Percentiles rank a stretch among this genome's conserved stretches.
Evolutionary conservation across 129 eudicot species (phyloP).

Genomic region (Flaveria brownii): DNA sequence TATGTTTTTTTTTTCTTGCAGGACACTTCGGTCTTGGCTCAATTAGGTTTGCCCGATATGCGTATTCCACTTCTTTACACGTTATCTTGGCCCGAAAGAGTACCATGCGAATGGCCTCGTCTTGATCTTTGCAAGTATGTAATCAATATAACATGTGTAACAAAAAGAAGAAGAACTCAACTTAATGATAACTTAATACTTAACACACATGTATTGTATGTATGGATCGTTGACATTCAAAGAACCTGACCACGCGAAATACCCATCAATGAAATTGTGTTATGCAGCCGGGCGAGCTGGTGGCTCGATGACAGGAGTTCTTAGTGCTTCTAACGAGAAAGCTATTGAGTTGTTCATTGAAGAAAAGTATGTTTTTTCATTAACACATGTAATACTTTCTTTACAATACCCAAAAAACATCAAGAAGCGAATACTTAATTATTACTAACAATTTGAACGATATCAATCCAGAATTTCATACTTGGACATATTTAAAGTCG

Average conservation of each 20-base stretch:
- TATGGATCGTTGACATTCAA: slow-evolving; percentile 85
- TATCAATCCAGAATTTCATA: slow-evolving; percentile 64
- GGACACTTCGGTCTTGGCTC: slow-evolving; percentile 91
- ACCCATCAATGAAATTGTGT: slow-evolving; percentile 91
- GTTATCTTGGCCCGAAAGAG: slow-evolving; percentile 91
- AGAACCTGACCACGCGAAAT: slow-evolving; percentile 79
- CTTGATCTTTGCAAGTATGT: slow-evolving; percentile 91
- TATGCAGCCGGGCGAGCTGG: slow-evolving; percentile 81
- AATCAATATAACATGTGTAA: neutral
- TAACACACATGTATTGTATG: slow-evolving; percentile 32
- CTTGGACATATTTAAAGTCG: slow-evolving; percentile 88
- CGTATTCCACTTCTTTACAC: slow-evolving; percentile 95
- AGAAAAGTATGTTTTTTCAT: slow-evolving; percentile 60
- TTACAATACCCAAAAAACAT: too few species aligned
- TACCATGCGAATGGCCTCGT: slow-evolving; percentile 92
- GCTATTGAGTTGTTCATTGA: slow-evolving; percentile 87
- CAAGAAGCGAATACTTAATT: too few species aligned
- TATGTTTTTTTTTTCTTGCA: too few species aligned
- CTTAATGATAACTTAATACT: neutral
- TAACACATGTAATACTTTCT: neutral
- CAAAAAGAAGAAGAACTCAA: neutral
- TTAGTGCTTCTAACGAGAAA: slow-evolving; percentile 93
- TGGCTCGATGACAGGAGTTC: slow-evolving; percentile 97
- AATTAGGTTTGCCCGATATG: slow-evolving; percentile 98
- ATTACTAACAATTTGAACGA: neutral